These are phyloP conservation scores for Bruguiera hainesii DNA, from an alignment of 441 rosid genomes.

Conservation along the genomic window DNA sequence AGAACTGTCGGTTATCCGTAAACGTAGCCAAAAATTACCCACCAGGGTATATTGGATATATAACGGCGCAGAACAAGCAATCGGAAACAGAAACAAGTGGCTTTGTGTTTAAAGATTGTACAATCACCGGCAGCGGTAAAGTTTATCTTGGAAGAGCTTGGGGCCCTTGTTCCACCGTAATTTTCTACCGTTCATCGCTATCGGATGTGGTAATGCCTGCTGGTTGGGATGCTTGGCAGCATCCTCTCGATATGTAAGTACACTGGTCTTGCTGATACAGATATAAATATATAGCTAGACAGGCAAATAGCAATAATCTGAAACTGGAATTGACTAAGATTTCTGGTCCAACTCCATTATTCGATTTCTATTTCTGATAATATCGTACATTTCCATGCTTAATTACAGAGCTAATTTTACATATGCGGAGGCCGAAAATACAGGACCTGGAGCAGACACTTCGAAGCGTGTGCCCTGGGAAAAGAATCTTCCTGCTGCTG, in stretches of 20 bases:
- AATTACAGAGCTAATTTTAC: conserved; percentile 25
- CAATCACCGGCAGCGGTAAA: conserved; percentile 29
- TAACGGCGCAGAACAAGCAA: conserved; percentile 43
- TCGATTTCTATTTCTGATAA: too few species aligned
- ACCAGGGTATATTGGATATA: conserved; percentile 20
- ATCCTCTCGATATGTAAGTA: conserved; percentile 24
- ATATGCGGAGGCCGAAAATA: conserved; percentile 29
- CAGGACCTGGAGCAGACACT: conserved; percentile 37
- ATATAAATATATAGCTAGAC: too few species aligned
- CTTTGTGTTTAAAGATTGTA: conserved; percentile 39
- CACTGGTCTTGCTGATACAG: too few species aligned
- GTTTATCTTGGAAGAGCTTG: conserved; percentile 49
- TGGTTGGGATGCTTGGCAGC: conserved; percentile 46
- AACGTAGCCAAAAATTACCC: conserved; percentile 15
- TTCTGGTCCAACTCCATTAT: too few species aligned
- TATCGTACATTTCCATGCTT: not conserved
- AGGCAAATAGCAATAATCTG: too few species aligned
- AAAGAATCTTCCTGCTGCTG: conserved; percentile 15
- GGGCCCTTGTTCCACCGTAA: conserved; percentile 42
- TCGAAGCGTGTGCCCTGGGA: conserved; percentile 35
- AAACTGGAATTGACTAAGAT: too few species aligned
- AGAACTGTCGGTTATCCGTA: conserved; percentile 10
- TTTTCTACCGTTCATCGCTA: conserved; percentile 28
- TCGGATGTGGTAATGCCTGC: conserved; percentile 24
- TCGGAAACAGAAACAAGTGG: conserved; percentile 26